A percentile compares a stretch with the other conserved stretches of the same genome.
phyloP scores from a whole-genome alignment of 106 monocot species.

The Ottelia alismoides region DNA sequence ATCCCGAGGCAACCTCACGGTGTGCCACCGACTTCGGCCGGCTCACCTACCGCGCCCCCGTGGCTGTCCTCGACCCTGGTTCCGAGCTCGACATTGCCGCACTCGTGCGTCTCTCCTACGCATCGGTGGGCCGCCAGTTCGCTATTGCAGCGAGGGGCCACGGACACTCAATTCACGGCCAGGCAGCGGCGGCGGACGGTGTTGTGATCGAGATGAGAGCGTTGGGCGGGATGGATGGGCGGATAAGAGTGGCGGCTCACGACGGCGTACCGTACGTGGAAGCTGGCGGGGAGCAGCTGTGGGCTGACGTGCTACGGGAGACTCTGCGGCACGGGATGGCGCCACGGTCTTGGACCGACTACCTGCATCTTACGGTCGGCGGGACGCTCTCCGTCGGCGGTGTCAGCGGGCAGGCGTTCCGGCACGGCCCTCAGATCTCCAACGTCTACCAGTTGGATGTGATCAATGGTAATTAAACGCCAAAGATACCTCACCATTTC shows the following conservation, averaged over 20 bases:
- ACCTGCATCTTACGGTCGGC: slow-evolving; percentile 65
- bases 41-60: slow-evolving; percentile 15
- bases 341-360: slow-evolving; percentile 89
- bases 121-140: slow-evolving; percentile 11
- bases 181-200: slow-evolving; percentile 47
- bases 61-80: slow-evolving; percentile 50
- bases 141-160: slow-evolving; percentile 76
- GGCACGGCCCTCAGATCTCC: slow-evolving; percentile 74
- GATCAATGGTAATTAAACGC: slow-evolving; percentile 41
- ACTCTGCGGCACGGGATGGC: slow-evolving; percentile 56
- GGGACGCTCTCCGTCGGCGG: slow-evolving; percentile 86
- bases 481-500: background rate
- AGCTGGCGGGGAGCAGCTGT: slow-evolving; percentile 74
- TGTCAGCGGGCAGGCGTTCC: slow-evolving; percentile 85
- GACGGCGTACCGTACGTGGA: slow-evolving; percentile 42
- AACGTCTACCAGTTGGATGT: slow-evolving; percentile 79
- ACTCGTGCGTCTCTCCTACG: slow-evolving; percentile 27
- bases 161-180: slow-evolving; percentile 79
- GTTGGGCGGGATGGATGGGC: background rate
- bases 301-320: slow-evolving; percentile 62
- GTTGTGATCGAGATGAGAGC: slow-evolving; percentile 64
- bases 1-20: slow-evolving; percentile 15
- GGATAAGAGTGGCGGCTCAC: background rate
- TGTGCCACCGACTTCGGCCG: slow-evolving; percentile 37
- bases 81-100: slow-evolving; percentile 28